phyloP scores from a whole-genome alignment of 1,139 yeast genomes.

The Pneumocystis canis region DNA sequence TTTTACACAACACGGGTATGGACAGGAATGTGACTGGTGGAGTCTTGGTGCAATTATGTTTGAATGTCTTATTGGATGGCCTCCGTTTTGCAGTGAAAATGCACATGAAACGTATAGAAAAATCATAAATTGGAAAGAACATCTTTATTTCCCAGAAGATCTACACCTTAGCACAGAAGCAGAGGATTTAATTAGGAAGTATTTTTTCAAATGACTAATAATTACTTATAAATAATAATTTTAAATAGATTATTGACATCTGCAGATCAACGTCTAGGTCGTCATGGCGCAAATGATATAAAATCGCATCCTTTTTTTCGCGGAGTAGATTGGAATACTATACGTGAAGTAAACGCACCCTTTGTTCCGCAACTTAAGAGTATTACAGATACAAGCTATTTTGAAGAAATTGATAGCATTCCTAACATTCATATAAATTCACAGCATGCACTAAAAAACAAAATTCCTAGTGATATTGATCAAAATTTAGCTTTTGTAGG shows the following conservation, averaged over 20 bases:
- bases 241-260: conserved; percentile 47
- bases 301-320: conserved; percentile 59
- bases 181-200: conserved; percentile 66
- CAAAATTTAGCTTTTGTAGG: conserved; percentile 13
- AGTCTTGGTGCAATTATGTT: conserved; percentile 97
- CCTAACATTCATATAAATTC: conserved; percentile 59
- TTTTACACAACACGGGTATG: conserved; percentile 91
- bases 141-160: conserved; percentile 87
- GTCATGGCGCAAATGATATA: conserved; percentile 89
- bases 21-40: conserved; percentile 99
- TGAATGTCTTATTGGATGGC: conserved; percentile 98
- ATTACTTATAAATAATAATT: not conserved
- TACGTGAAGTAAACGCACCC: conserved; percentile 87
- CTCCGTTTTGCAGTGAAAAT: conserved; percentile 95
- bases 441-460: conserved; percentile 9
- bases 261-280: conserved; percentile 75
- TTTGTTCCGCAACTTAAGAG: conserved; percentile 74
- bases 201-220: not conserved
- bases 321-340: conserved; percentile 80
- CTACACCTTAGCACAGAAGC: conserved; percentile 87
- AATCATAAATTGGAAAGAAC: conserved; percentile 89
- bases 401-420: conserved; percentile 91
- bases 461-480: not conserved
- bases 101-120: conserved; percentile 97
- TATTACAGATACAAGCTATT: conserved; percentile 89